Evolutionary conservation across 1,284 basidiomycete species (phyloP).

Genomic region (Apiotrichum sp.): DNA sequence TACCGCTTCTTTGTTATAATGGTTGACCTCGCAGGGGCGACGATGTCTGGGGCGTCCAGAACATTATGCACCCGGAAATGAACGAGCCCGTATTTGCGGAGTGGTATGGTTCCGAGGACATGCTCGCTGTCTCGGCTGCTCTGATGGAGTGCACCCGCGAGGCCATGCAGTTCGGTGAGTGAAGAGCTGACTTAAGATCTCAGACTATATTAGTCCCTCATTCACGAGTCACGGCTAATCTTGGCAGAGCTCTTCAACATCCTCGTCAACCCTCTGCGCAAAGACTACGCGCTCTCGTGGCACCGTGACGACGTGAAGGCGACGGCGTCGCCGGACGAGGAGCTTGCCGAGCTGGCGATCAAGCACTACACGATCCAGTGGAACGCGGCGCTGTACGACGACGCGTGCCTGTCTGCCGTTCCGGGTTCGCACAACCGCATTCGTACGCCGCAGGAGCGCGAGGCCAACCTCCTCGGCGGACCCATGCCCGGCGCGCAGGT

Average conservation of each 20-base stretch:
- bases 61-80: slow-evolving; percentile 69
- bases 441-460: slow-evolving; percentile 58
- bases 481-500: slow-evolving; percentile 65
- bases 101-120: slow-evolving; percentile 61
- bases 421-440: slow-evolving; percentile 61
- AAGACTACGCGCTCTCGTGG: slow-evolving; percentile 72
- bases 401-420: slow-evolving; percentile 67
- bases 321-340: slow-evolving; percentile 60
- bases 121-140: slow-evolving; percentile 52
- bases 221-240: slow-evolving; percentile 10
- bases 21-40: background rate
- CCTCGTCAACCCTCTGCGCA: slow-evolving; percentile 62
- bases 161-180: slow-evolving; percentile 63
- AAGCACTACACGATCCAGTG: slow-evolving; percentile 73
- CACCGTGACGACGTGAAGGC: slow-evolving; percentile 72
- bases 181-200: background rate
- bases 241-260: slow-evolving; percentile 68
- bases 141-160: slow-evolving; percentile 57
- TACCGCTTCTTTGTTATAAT: background rate
- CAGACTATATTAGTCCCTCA: no score
- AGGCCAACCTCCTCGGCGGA: slow-evolving; percentile 54
- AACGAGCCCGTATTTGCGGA: slow-evolving; percentile 56
- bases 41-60: slow-evolving; percentile 64
- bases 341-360: slow-evolving; percentile 54
- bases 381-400: slow-evolving; percentile 73